Base-by-base conservation (phyloP, 768 basidiomycete genomes). In the Xerocomellus chrysenteron region DNA sequence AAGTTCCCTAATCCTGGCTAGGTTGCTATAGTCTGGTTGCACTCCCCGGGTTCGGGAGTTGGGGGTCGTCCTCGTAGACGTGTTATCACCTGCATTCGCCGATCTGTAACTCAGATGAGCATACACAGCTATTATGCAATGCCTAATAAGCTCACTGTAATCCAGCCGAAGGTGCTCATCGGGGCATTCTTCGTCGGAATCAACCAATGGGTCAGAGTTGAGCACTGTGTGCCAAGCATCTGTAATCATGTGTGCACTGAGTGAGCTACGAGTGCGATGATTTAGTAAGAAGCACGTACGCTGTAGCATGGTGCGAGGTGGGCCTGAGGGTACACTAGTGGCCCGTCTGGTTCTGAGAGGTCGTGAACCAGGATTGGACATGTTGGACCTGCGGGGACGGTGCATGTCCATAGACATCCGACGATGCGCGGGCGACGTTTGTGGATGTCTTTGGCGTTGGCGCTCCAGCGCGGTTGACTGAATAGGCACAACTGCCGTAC, bases 211-310 rank as follows among this genome's bases (percentile, higher is more conserved):
- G 65, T 92, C 90, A 37, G 82, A 81, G 32, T 80, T 82, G 50
- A 77, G 80, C 54, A 85, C 76, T 16, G 81, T 77, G 63, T 88
- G 82, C 86, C 86, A 91, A 16, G 90, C 85, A 66, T 90, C 90
- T 92, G 65, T 19, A 41, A 14, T 5, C 24, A 50, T 8, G 41
- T 63, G 60, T 42, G 44, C 36, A 37, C 48, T 24, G 33, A 42
- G 40, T 63, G 43, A 60, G 57, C 50, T 44, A 42, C 37, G 49
- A 43, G 33, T 5, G 11, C 50, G 11, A 33, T 39, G 26, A 28
- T 54, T 48, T 35, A 7, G 32, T 17, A 26, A 53, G 56, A 46
- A 47, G 39, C 19, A 65, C 85, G 59, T 73, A 91, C 89, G 86
- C 66, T 91, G 81, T 40, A 91, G 68, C 79, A 90, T 83, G 17